Base-by-base conservation (phyloP, 78 protist species). In the Polysphondylium violaceum region DNA sequence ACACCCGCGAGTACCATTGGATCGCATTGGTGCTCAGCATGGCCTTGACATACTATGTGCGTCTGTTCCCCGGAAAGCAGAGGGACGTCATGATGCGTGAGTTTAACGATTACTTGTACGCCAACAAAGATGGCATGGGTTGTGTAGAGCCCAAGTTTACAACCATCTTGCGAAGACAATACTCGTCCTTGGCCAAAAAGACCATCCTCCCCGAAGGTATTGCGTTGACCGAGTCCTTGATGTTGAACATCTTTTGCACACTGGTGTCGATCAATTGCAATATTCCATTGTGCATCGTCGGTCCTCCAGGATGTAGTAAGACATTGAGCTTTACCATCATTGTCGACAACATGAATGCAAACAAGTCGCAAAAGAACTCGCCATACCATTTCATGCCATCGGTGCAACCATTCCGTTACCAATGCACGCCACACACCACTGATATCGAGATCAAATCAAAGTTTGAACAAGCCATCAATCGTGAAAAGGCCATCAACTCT, bases 221-320 rank as follows among this genome's bases (percentile, higher is more conserved):
- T n/a, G 93, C 93, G 0, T 19, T 29, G 12, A 87, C 93, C 0
- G 85, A 87, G 17, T 36, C 86, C 9, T 72, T 87, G 35, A 60
- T 53, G 38, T 67, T 76, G 21, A 87, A 87, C 41, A 41, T 87
- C 12, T 87, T 72, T 36, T 74, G 60, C 56, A 74, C 77, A 17
- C 27, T 74, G 1, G 77, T 87, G 1, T 59, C 81, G 5, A 87
- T 74, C 50, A 67, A 72, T 31, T 65, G 60, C 2, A 35, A 61
- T 38, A 61, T 73, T 21, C 93, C 93, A 19, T 38, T 87, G 0
- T 47, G 74, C 14, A 65, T 87, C 7, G 85, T 87, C 40, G 93
- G 93, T 61, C 93, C 93, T 41, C 93, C 93, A 25, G 93, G 93
- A 43, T 87, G 86, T n/a, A 29, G 55, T 19, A 87, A 87, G 69